A percentile compares a stretch with the other conserved stretches of the same genome.
These are phyloP conservation scores for Candida tropicalis DNA, from an alignment of 1,139 yeast genomes.

Conservation along the genomic window DNA sequence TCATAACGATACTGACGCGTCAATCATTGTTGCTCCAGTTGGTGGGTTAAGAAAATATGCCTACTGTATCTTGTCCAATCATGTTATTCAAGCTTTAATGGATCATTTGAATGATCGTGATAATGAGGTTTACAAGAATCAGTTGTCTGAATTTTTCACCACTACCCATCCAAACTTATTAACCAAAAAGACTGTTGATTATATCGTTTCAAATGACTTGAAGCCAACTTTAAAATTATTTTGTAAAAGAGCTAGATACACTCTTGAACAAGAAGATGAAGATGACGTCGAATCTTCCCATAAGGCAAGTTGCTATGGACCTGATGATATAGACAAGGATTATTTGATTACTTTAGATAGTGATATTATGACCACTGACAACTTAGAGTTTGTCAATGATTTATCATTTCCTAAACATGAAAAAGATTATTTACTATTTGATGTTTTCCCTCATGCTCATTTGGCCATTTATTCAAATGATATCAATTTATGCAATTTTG, in stretches of 20 bases:
- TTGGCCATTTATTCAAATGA: conserved; percentile 43
- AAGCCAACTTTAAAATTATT: conserved; percentile 50
- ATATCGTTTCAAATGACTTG: conserved; percentile 50
- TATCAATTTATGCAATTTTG: conserved; percentile 38
- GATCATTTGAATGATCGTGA: conserved; percentile 32
- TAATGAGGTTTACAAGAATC: conserved; percentile 21
- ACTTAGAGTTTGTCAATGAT: conserved; percentile 19
- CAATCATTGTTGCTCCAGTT: conserved; percentile 38
- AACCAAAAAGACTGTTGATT: conserved; percentile 54
- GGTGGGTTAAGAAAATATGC: conserved; percentile 48
- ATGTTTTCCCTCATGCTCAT: conserved; percentile 41
- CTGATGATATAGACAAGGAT: conserved; percentile 29
- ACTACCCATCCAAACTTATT: conserved; percentile 32
- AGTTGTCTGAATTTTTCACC: conserved; percentile 28
- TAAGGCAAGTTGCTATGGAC: background rate
- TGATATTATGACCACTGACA: conserved; percentile 39
- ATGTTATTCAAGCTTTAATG: conserved; percentile 28
- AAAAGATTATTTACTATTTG: conserved; percentile 21
- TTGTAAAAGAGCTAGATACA: conserved; percentile 54
- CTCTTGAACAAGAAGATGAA: conserved; percentile 25
- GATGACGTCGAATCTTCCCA: conserved; percentile 13
- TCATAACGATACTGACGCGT: conserved; percentile 26
- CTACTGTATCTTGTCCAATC: conserved; percentile 43
- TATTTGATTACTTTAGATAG: conserved; percentile 38
- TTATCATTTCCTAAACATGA: conserved; percentile 17